Base-by-base conservation (phyloP, 352 stramenopile species). In the Pythium sp. region DNA sequence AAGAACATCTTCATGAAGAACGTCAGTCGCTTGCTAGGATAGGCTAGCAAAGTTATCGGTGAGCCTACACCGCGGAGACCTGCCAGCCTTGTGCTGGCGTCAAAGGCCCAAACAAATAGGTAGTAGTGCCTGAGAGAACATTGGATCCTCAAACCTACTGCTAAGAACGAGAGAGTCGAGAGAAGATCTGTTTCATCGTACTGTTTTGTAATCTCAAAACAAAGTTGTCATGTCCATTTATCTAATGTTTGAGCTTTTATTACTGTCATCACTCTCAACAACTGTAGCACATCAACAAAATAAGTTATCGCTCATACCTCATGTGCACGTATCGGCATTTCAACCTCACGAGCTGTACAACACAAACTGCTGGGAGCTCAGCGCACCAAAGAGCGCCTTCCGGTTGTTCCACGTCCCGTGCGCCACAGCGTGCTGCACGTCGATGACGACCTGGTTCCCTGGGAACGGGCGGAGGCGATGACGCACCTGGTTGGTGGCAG, bases 401-500 rank as follows among this genome's bases (percentile, higher is more conserved):
- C 71, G 49, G 59, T 57, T 72, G 51, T 55, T 71, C 78, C 75
- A 83, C 49, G 55, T 61, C 38, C 67, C 67, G 9, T 58, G 62
- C 1, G 57, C 49, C n/a, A 86, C 74, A 2, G 58, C 24, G 26
- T 86, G 79, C 46, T 86, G 72, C 38, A 74, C 64, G n/a, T 78
- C 72, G 3, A 71, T 64, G 20, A 74, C 62, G 12, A 67, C 62
- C 8, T 68, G 30, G 65, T 41, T 51, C 3, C n/a, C 41, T 1
- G 41, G 11, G 28, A 68, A 62, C 38, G 53, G 63, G 22, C 54
- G 63, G 26, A 74, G 22, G 1, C 55, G 70, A 28, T 76, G 61
- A 24, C 58, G 24, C 28, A 71, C 36, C 28, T 56, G 46, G 22
- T 74, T 60, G 14, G 63, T 71, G 15, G 53, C 38, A 7, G 64